Evolutionary conservation across 805 yeast species (phyloP), one percentile per base, ranked within the genome.

Genomic region (Ogataea haglerorum): DNA sequence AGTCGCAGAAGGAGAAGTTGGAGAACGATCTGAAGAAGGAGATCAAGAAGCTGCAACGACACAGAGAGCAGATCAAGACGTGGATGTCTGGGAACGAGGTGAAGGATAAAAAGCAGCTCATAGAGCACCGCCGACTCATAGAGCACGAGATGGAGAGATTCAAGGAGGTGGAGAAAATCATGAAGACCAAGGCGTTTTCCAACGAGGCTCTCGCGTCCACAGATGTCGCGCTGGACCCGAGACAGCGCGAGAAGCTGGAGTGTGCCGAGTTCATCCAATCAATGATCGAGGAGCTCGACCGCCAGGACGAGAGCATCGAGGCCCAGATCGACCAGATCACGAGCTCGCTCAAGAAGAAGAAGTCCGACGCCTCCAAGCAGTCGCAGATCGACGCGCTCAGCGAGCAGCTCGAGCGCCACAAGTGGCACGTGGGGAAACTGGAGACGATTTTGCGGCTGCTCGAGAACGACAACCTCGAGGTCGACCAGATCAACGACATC

Each of bases 41-140:
- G 63, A 90, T 93, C 64, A 91, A 93, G 65, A 91, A 89, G 63
- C 72, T 91, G 43, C 99, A 91, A 61, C 79, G 96, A 60, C 80
- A 84, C 53, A 76, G 98, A 60, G 99, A 91, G 63, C 98, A 89
- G 67, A 86, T 91, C 54, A 91, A 91, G 67, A 85, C 85, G 42
- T 91, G 99, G 99, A 67, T 89, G 60, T 79, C 91, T 30, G 90
- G 91, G 51, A 85, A 82, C 52, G 95, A 90, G 48, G 89, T 90
- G 34, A 89, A 95, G 61, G 95, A 91, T 54, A 93, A 88, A 60
- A 85, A 84, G 54, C 75, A 80, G 12, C 68, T 87, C 48, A 70
- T 82, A 42, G 97, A 91, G 54, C 85, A 89, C 56, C 71, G 93
- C 47, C 69, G 73, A 52, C 58, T 78, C 37, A 85, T 85, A 49